Evolutionary conservation across 129 eudicot genomes (phyloP).

Genomic region (Flaveria brownii): DNA sequence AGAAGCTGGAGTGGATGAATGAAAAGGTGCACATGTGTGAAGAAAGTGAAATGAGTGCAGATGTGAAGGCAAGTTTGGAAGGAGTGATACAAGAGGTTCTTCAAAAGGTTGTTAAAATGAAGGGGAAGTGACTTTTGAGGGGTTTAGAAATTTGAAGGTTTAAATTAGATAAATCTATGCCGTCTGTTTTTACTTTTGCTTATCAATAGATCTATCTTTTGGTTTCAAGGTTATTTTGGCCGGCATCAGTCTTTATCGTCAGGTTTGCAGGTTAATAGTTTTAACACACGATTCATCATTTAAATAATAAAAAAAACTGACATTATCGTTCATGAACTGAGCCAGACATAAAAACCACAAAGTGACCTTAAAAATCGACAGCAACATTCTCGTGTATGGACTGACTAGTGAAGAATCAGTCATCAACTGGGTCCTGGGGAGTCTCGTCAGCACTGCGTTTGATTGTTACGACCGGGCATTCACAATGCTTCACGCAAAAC

Average conservation of each 20-base stretch:
- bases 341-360: not conserved
- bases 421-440: slow-evolving; percentile 86
- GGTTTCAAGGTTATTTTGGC: not conserved
- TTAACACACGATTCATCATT: not conserved
- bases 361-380: not conserved
- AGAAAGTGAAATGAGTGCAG: slow-evolving; percentile 22
- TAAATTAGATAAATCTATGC: slow-evolving; percentile 25
- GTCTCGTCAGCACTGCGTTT: slow-evolving; percentile 67
- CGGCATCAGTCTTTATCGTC: not conserved
- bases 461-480: slow-evolving; percentile 88
- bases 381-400: not conserved
- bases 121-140: not conserved
- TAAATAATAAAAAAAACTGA: not conserved
- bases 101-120: slow-evolving; percentile 46
- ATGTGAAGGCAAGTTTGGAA: slow-evolving; percentile 24
- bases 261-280: not conserved
- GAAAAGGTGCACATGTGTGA: slow-evolving; percentile 18
- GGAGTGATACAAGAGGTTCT: slow-evolving; percentile 41
- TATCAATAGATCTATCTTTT: not conserved
- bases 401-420: slow-evolving; percentile 35
- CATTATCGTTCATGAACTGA: not conserved
- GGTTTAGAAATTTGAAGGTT: slow-evolving; percentile 22
- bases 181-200: slow-evolving; percentile 4
- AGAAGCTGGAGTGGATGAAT: slow-evolving; percentile 23
- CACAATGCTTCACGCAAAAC: slow-evolving; percentile 88